Conservation (phyloP, 345 rosid genomes). For the Isatis tinctoria region DNA sequence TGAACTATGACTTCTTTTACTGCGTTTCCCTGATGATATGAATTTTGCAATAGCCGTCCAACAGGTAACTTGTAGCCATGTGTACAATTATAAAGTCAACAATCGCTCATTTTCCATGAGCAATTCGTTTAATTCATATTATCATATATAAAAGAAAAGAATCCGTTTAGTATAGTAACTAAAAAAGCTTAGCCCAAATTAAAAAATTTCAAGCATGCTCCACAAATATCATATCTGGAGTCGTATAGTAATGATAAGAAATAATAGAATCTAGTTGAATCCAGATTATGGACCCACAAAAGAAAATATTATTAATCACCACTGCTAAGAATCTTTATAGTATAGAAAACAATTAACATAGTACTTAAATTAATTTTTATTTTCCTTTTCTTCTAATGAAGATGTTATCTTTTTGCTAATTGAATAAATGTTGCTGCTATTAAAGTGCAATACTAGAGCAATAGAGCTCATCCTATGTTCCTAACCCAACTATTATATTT, state of each 20-base stretch:
- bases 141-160: neutral
- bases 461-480: slow-evolving; percentile 1
- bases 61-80: neutral
- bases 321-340: neutral
- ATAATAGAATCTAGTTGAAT: slow-evolving; percentile 13
- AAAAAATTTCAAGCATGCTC: neutral
- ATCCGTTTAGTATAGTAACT: neutral
- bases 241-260: neutral
- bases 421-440: neutral
- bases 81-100: neutral
- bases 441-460: slow-evolving; percentile 5
- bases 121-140: neutral
- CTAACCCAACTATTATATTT: neutral
- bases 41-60: slow-evolving; percentile 28
- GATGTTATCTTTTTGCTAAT: neutral
- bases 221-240: neutral
- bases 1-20: neutral
- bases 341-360: neutral
- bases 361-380: slow-evolving; percentile 1
- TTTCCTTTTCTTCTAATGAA: neutral
- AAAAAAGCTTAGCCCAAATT: neutral
- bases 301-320: neutral
- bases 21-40: neutral
- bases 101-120: neutral
- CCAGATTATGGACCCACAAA: neutral